These are phyloP conservation scores for Phytopythium sindhum DNA, from an alignment of 352 stramenopile species.

Conservation along the genomic window DNA sequence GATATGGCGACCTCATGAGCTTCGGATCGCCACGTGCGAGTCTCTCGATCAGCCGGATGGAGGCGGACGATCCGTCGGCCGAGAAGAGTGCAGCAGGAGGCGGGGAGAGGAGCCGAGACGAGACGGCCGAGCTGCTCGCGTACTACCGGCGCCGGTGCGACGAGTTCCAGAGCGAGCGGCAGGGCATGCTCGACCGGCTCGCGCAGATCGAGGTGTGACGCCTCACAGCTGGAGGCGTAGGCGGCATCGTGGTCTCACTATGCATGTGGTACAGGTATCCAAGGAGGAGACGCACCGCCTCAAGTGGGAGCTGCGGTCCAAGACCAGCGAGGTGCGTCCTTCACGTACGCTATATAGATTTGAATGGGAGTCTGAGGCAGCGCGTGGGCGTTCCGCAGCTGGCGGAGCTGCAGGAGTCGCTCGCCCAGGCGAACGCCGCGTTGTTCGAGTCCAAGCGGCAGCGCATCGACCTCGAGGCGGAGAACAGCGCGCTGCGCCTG, in stretches of 20 bases:
- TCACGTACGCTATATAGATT: not conserved
- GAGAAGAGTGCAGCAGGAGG: not conserved
- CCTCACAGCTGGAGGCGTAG: not conserved
- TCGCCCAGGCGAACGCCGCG: slow-evolving; percentile 50
- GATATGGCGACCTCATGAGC: slow-evolving; percentile 49
- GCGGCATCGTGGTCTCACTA: not conserved
- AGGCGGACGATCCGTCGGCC: slow-evolving; percentile 8
- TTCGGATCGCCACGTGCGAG: slow-evolving; percentile 46
- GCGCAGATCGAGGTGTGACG: slow-evolving; percentile 45
- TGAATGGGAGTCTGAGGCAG: not conserved
- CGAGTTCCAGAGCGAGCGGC: slow-evolving; percentile 61
- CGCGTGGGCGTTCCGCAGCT: slow-evolving; percentile 28
- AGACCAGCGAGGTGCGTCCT: slow-evolving; percentile 54
- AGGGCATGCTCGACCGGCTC: slow-evolving; percentile 47
- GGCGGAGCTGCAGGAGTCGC: slow-evolving; percentile 46
- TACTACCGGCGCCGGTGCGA: slow-evolving; percentile 69
- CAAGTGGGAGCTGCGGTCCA: slow-evolving; percentile 68
- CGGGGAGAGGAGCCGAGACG: slow-evolving; percentile 9
- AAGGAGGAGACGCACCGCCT: slow-evolving; percentile 73
- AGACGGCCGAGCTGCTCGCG: slow-evolving; percentile 32
- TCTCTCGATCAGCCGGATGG: slow-evolving; percentile 25
- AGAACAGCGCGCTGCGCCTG: slow-evolving; percentile 68
- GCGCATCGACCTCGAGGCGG: slow-evolving; percentile 52
- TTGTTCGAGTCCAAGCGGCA: slow-evolving; percentile 67
- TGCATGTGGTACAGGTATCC: slow-evolving; percentile 33